These are phyloP conservation scores for Vitis cinerea DNA, from an alignment of 164 flowering plant genomes.

Conservation along the genomic window DNA sequence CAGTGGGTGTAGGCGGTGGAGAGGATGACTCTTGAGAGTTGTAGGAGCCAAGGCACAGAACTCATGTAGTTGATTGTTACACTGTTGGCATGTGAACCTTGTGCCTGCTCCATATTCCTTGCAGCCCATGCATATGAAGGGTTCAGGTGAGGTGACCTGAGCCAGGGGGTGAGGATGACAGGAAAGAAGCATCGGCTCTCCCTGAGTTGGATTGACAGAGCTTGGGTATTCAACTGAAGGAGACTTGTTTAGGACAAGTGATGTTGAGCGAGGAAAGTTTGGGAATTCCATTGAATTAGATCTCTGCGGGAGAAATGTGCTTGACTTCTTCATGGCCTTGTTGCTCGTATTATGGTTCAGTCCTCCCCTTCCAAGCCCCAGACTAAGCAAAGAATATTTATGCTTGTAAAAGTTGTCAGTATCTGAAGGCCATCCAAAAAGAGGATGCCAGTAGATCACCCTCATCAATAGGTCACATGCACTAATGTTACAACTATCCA, in stretches of 20 bases:
- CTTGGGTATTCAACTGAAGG: constrained; percentile 31
- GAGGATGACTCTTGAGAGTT: constrained; percentile 47
- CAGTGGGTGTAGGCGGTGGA: constrained; percentile 70
- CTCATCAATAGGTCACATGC: too few relatives aligned
- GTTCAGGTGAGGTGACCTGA: constrained; percentile 32
- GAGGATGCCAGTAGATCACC: too few relatives aligned
- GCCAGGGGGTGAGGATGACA: constrained; percentile 63
- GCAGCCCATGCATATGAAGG: constrained; percentile 73
- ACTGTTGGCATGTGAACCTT: constrained; percentile 55
- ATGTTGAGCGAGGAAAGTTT: background rate
- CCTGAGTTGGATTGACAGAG: constrained; percentile 25
- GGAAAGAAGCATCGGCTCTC: constrained; percentile 40
- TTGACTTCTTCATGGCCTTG: constrained; percentile 15
- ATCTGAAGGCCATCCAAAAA: background rate
- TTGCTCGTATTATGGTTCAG: background rate
- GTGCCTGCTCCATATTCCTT: constrained; percentile 76
- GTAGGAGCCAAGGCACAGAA: constrained; percentile 74
- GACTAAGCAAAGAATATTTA: constrained; percentile 9
- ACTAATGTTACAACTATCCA: too few relatives aligned
- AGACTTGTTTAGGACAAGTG: background rate
- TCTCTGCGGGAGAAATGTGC: constrained; percentile 5
- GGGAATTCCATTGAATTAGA: constrained; percentile 10
- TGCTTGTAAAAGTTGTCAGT: constrained; percentile 13
- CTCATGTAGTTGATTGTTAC: constrained; percentile 71
- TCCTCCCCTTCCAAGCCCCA: background rate